phyloP scores from a whole-genome alignment of 257 asterid genomes.

The Nicotiana obtusifolia region DNA sequence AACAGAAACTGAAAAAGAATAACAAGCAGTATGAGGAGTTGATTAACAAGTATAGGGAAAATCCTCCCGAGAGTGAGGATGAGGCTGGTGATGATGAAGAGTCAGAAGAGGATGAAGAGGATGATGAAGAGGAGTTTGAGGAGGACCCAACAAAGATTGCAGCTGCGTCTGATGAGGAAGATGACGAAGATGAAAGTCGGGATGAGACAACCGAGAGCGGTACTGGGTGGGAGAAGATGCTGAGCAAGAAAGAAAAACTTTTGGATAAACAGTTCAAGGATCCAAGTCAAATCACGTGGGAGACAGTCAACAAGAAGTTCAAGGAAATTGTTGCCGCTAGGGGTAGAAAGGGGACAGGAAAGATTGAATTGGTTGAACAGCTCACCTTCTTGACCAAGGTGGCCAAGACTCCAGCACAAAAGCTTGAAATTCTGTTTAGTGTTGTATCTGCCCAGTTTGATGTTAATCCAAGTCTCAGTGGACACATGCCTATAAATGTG shows the following conservation, averaged over 20 bases:
- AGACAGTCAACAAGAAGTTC: constrained; percentile 80
- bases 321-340: constrained; percentile 86
- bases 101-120: constrained; percentile 55
- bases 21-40: constrained; percentile 72
- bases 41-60: constrained; percentile 72
- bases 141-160: constrained; percentile 37
- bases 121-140: constrained; percentile 43
- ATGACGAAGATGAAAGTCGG: constrained; percentile 38
- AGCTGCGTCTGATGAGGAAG: constrained; percentile 38
- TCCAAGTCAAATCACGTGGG: constrained; percentile 93
- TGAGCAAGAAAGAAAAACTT: constrained; percentile 87
- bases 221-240: constrained; percentile 71
- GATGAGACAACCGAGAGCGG: constrained; percentile 31
- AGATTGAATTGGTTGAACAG: constrained; percentile 85
- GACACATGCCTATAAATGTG: constrained; percentile 94
- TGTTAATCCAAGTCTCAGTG: constrained; percentile 72
- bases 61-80: constrained; percentile 83
- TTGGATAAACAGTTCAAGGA: constrained; percentile 88
- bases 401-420: constrained; percentile 96
- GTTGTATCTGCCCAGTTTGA: constrained; percentile 92
- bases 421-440: constrained; percentile 87
- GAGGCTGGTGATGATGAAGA: constrained; percentile 62
- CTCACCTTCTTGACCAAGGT: constrained; percentile 87
- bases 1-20: constrained; percentile 87
- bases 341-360: constrained; percentile 94